Evolutionary conservation across 345 rosid species (phyloP).

Genomic region (Clausena lansium): DNA sequence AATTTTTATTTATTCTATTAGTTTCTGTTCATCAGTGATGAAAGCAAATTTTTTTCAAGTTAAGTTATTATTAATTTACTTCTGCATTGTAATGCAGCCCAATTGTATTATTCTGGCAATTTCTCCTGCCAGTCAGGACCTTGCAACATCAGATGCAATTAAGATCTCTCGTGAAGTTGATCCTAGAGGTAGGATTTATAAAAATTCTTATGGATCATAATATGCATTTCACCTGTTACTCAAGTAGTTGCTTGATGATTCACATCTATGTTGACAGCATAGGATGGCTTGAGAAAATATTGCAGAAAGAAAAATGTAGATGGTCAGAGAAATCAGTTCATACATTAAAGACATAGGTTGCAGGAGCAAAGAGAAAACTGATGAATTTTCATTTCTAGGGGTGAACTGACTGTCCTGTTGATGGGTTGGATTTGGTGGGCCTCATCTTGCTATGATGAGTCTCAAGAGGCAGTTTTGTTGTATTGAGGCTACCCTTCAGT

Average conservation of each 20-base stretch:
- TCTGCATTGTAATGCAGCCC: slow-evolving; percentile 56
- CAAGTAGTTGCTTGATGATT: background rate
- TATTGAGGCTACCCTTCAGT: background rate
- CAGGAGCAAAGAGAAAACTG: background rate
- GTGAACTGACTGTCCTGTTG: background rate
- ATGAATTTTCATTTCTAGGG: background rate
- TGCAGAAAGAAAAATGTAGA: background rate
- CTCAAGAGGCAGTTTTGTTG: background rate
- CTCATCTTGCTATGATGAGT: slow-evolving; percentile 1
- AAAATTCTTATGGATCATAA: background rate
- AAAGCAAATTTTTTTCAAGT: background rate
- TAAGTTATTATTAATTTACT: background rate
- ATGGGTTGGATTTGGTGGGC: background rate
- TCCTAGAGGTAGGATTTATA: slow-evolving; percentile 64
- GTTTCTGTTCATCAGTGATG: background rate
- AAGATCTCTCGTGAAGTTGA: slow-evolving; percentile 96
- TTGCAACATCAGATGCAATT: slow-evolving; percentile 97
- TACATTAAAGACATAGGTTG: background rate
- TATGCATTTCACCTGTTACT: background rate
- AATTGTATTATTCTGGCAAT: slow-evolving; percentile 91
- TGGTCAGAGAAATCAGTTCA: background rate
- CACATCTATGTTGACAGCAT: background rate
- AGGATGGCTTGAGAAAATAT: background rate
- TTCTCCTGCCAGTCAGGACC: slow-evolving; percentile 99
- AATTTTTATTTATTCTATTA: background rate